A percentile compares a stretch with the other conserved stretches of the same genome.
These are phyloP conservation scores for Papiliotrema terrestris DNA, from an alignment of 1,284 basidiomycete genomes.

Conservation along the genomic window DNA sequence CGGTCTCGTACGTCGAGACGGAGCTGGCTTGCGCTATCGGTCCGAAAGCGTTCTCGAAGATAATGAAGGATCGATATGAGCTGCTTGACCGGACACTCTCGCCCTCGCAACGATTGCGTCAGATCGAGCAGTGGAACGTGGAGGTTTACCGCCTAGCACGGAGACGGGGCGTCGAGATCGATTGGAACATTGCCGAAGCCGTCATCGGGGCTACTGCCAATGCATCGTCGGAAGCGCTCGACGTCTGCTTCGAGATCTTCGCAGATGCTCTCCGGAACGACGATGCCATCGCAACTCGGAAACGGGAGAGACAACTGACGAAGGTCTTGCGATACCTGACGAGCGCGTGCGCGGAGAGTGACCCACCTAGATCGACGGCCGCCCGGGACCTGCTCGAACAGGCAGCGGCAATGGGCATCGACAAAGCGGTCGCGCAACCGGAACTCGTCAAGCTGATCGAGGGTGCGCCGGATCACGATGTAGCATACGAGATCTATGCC, in stretches of 20 bases:
- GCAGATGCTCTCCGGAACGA: neutral
- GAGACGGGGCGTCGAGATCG: neutral
- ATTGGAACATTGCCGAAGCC: neutral
- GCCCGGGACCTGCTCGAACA: neutral
- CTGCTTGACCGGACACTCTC: neutral
- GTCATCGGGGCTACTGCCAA: neutral
- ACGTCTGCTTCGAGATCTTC: neutral
- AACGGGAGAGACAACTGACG: neutral
- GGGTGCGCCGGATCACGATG: conserved; percentile 54
- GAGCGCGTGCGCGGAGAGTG: neutral
- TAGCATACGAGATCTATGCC: conserved; percentile 63
- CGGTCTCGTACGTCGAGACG: too few relatives aligned
- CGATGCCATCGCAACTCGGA: neutral
- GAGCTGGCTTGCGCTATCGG: too few relatives aligned
- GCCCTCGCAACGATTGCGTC: too few relatives aligned
- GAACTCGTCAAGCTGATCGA: conserved; percentile 60
- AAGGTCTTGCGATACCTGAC: neutral
- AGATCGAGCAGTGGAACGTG: neutral
- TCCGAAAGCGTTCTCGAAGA: neutral
- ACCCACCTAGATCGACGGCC: neutral
- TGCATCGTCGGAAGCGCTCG: neutral
- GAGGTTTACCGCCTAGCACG: neutral
- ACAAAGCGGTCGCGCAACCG: neutral
- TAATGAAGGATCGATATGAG: neutral
- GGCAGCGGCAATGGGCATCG: neutral